Base-by-base conservation (phyloP, 1,284 basidiomycete species). In the Serendipita sp. region DNA sequence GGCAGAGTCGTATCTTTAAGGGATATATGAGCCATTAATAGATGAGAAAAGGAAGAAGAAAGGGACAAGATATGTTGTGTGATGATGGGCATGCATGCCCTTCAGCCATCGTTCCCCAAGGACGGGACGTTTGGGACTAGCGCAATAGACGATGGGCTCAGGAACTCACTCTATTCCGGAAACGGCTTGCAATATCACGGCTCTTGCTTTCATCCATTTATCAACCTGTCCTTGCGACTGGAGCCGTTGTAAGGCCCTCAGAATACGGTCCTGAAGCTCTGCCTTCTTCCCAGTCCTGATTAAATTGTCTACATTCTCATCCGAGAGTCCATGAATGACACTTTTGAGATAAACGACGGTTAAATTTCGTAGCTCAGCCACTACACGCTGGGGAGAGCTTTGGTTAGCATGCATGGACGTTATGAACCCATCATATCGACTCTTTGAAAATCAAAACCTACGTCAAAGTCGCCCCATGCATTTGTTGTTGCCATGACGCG, bases 251-350 rank as follows among this genome's bases (percentile, higher is more conserved):
- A 58, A 30, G 10, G 53, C 53, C 22, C 53, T 12, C 47, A 77
- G 72, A 65, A 88, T 83, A 65, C 84, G 79, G 70, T 89, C 83
- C 69, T 91, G 89, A 55, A 91, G 79, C 32, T 91, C 88, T 67
- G 87, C 83, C 71, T 92, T 92, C 75, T 86, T 88, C 41, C 89
- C 89, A n/a, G 84, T 79, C 72, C 87, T 87, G 61, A 80, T 78
- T 30, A 91, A 75, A 67, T 80, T 79, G 3, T 81, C 81, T 61
- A 76, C 74, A 69, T 87, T 87, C 70, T 87, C 81, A 47, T 88
- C 84, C 75, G 89, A 89, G 68, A 91, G 76, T 32, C 82, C 81
- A 38, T 75, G 73, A 63, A 91, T 76, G 67, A 90, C 85, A 68
- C 82, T 80, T 73, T 91, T 91, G 67, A 91, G 81, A 30, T 60